Conservation (phyloP, 306 rosid genomes). For the Aeschynomene evenia region DNA sequence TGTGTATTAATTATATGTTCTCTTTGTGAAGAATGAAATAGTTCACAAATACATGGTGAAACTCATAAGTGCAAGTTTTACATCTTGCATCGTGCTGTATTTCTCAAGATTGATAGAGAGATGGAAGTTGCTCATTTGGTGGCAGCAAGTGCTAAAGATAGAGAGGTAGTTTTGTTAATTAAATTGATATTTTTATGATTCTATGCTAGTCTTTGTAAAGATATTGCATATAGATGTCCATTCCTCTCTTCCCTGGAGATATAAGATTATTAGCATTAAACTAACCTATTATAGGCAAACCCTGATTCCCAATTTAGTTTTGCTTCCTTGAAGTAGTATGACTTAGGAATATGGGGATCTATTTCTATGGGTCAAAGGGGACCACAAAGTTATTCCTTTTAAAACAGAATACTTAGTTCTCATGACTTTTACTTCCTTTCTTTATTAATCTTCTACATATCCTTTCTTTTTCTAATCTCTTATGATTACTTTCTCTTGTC, state of each 20-base stretch:
- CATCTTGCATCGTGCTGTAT: slow-evolving; percentile 67
- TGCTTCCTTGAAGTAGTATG: background rate
- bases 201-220: background rate
- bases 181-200: too few relatives aligned
- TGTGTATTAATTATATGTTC: too few relatives aligned
- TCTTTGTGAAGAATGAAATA: too few relatives aligned
- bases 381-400: background rate
- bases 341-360: background rate
- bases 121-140: slow-evolving; percentile 93
- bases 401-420: background rate
- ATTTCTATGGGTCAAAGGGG: background rate
- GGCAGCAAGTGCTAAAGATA: slow-evolving; percentile 91
- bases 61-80: too few relatives aligned
- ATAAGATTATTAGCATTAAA: background rate
- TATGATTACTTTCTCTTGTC: too few relatives aligned
- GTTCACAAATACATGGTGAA: too few relatives aligned
- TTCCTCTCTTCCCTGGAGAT: background rate
- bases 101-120: slow-evolving; percentile 79
- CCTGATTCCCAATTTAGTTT: background rate
- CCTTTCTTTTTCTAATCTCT: too few relatives aligned
- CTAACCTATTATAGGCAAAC: background rate
- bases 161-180: slow-evolving; percentile 51
- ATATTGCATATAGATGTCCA: background rate
- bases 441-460: too few relatives aligned
- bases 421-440: too few relatives aligned